phyloP scores from a whole-genome alignment of 192 early-diverging fungal species.

The Backusella tuberculispora region DNA sequence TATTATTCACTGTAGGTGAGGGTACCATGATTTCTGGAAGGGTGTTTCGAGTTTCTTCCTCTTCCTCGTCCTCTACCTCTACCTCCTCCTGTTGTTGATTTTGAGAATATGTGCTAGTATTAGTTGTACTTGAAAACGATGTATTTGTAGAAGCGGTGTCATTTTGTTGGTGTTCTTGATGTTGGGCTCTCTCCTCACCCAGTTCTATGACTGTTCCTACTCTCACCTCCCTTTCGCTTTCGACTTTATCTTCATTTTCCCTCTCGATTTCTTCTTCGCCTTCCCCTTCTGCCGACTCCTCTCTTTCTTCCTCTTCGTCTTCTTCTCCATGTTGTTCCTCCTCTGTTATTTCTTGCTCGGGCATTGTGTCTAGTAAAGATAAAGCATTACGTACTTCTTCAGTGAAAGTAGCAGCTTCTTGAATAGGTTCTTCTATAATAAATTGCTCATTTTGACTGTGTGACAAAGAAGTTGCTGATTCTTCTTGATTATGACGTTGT shows the following conservation, averaged over 20 bases:
- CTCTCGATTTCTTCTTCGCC: too few species aligned
- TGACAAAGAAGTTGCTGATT: not conserved
- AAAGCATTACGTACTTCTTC: not conserved
- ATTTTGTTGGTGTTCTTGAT: not conserved
- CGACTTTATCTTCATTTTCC: not conserved
- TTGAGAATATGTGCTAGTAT: not conserved
- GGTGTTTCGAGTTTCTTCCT: not conserved
- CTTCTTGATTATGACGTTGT: not conserved
- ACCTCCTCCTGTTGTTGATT: not conserved
- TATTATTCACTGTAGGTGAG: not conserved
- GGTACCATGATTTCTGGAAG: not conserved
- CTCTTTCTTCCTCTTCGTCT: not conserved
- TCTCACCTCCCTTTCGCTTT: not conserved
- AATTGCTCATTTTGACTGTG: not conserved
- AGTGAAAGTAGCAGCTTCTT: not conserved
- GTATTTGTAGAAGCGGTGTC: not conserved
- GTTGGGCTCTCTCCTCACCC: not conserved
- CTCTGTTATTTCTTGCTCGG: not conserved
- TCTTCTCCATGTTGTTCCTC: not conserved
- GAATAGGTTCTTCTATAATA: not conserved
- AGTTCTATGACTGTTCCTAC: not conserved
- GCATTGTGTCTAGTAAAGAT: not conserved
- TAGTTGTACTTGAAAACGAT: not conserved
- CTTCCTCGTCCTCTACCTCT: not conserved
- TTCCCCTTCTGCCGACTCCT: not conserved